A percentile compares a stretch with the other conserved stretches of the same genome.
Evolutionary conservation across 2,329 filamentous ascomycete genomes (phyloP).

Genomic region (Epichloe baconii): DNA sequence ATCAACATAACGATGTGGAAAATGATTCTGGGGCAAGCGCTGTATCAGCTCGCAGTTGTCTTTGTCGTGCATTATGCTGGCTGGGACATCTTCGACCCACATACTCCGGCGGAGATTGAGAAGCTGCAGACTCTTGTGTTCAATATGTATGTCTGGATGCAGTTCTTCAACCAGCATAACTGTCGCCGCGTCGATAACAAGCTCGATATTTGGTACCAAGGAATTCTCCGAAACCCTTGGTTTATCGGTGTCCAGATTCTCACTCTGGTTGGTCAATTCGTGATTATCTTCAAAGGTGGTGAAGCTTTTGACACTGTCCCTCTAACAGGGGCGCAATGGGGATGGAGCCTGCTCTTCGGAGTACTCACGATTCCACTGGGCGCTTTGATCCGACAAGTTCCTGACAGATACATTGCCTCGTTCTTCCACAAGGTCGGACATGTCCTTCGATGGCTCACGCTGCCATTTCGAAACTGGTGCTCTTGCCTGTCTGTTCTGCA

Average conservation of each 20-base stretch:
- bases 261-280: slow-evolving; percentile 56
- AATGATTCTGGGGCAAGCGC: slow-evolving; percentile 73
- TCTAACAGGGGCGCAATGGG: slow-evolving; percentile 55
- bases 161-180: slow-evolving; percentile 74
- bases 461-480: slow-evolving; percentile 11
- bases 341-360: slow-evolving; percentile 55
- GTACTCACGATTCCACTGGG: slow-evolving; percentile 52
- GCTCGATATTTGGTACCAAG: slow-evolving; percentile 67
- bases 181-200: slow-evolving; percentile 72
- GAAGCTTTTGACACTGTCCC: slow-evolving; percentile 49
- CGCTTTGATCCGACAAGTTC: slow-evolving; percentile 27
- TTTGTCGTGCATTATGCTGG: slow-evolving; percentile 50
- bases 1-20: slow-evolving; percentile 76
- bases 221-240: slow-evolving; percentile 61
- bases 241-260: slow-evolving; percentile 56
- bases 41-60: slow-evolving; percentile 56
- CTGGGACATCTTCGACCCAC: slow-evolving; percentile 40
- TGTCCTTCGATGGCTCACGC: slow-evolving; percentile 8
- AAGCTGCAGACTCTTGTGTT: slow-evolving; percentile 56
- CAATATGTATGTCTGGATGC: slow-evolving; percentile 83
- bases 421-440: slow-evolving; percentile 16
- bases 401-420: slow-evolving; percentile 20
- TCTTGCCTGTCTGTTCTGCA: slow-evolving; percentile 11
- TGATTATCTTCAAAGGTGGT: slow-evolving; percentile 60
- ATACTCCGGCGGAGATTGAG: slow-evolving; percentile 20